These are phyloP conservation scores for Herpetomonas tarakana DNA, from an alignment of 208 protist species.

Conservation along the genomic window DNA sequence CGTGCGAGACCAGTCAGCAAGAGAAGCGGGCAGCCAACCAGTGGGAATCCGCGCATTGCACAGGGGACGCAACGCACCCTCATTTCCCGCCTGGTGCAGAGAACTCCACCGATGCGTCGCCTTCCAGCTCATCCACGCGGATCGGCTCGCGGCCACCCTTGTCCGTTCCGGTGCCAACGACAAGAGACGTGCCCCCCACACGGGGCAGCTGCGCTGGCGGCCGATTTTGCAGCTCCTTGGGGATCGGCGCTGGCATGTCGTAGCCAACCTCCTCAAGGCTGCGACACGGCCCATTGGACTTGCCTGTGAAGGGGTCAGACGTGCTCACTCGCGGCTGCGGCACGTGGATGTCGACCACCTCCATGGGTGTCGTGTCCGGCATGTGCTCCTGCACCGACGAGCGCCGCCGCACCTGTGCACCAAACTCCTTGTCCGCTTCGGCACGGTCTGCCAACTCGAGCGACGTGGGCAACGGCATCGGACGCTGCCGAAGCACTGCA, in stretches of 20 bases:
- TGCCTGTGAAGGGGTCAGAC: conserved; percentile 58
- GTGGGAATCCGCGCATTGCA: too few species aligned
- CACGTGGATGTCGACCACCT: conserved; percentile 72
- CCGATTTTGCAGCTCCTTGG: conserved; percentile 60
- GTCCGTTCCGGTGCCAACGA: conserved; percentile 71
- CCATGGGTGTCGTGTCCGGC: conserved; percentile 45
- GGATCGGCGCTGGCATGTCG: conserved; percentile 65
- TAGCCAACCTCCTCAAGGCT: conserved; percentile 83
- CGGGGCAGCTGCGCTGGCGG: conserved; percentile 47
- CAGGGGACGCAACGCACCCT: too few species aligned
- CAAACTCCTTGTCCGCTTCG: conserved; percentile 35
- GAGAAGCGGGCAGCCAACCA: too few species aligned
- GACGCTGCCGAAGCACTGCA: conserved; percentile 39
- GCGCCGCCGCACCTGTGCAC: conserved; percentile 27
- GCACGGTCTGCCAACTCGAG: conserved; percentile 65
- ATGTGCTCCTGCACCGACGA: conserved; percentile 12
- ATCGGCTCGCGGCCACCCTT: conserved; percentile 51
- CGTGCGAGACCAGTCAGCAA: too few species aligned
- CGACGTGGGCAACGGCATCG: conserved; percentile 54
- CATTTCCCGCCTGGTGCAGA: conserved; percentile 25
- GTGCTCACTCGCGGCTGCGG: conserved; percentile 52
- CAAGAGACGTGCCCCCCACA: conserved; percentile 79
- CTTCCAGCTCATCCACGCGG: conserved; percentile 41
- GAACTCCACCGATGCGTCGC: conserved; percentile 49
- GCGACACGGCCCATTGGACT: conserved; percentile 64